These are phyloP conservation scores for Salix arbutifolia DNA, from an alignment of 345 rosid species.

Conservation along the genomic window DNA sequence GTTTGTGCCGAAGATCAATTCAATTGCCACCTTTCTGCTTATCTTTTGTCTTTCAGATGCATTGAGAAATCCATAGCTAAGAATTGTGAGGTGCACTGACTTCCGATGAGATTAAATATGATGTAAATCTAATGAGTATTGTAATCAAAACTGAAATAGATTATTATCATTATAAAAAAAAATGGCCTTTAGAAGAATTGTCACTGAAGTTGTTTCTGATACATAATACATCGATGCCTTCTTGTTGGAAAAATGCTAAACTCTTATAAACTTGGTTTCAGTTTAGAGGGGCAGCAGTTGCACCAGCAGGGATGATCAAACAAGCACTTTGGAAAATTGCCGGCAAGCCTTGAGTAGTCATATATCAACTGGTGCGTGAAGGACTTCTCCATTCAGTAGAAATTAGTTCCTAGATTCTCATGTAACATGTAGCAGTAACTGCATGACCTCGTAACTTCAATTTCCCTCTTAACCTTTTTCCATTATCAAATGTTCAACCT, in stretches of 20 bases:
- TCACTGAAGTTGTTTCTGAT: neutral
- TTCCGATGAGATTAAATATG: neutral
- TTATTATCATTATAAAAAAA: neutral
- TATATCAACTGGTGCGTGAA: neutral
- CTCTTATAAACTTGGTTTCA: slow-evolving; percentile 20
- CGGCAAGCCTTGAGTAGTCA: slow-evolving; percentile 27
- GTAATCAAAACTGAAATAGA: neutral
- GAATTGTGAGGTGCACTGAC: neutral
- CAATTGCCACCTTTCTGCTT: neutral
- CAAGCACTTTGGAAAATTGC: slow-evolving; percentile 57
- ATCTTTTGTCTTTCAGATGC: neutral
- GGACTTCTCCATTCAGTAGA: slow-evolving; percentile 5
- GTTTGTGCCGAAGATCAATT: slow-evolving; percentile 24
- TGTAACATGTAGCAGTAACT: neutral
- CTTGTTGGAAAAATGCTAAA: neutral
- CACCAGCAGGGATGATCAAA: slow-evolving; percentile 61
- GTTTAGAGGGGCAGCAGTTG: slow-evolving; percentile 63
- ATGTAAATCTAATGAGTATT: neutral
- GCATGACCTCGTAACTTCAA: neutral
- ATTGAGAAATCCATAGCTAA: neutral
- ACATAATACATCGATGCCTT: neutral
- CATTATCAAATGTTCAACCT: neutral
- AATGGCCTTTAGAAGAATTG: neutral
- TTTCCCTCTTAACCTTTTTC: neutral
- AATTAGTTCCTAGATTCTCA: neutral